Conservation (phyloP, 768 basidiomycete genomes). For the Tulasnella sp. region DNA sequence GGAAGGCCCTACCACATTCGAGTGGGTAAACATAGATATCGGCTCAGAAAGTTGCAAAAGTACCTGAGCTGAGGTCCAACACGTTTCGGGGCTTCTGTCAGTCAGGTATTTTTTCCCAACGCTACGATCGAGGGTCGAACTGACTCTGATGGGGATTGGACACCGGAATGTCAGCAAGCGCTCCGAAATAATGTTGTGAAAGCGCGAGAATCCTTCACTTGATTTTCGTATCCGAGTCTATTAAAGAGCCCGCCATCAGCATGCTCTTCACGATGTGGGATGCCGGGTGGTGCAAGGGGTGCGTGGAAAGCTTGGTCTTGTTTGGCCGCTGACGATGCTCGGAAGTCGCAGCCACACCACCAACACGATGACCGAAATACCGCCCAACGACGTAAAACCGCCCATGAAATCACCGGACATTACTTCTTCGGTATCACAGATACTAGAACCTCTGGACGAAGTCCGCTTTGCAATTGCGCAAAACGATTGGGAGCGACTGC, state of each 20-base stretch:
- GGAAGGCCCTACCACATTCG: conserved; percentile 57
- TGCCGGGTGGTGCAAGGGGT: neutral
- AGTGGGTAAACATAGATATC: neutral
- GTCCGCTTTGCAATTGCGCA: conserved; percentile 19
- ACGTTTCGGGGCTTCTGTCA: conserved; percentile 71
- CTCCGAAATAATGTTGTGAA: conserved; percentile 12
- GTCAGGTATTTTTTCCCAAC: conserved; percentile 66
- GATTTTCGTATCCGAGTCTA: conserved; percentile 44
- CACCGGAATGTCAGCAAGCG: neutral
- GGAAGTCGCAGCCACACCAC: neutral
- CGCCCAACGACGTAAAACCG: neutral
- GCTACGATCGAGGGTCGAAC: conserved; percentile 72
- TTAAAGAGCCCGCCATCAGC: conserved; percentile 5
- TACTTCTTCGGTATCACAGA: neutral
- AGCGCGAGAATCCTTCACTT: conserved; percentile 43
- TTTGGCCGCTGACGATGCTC: neutral
- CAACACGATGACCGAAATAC: neutral
- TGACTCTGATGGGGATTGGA: conserved; percentile 55
- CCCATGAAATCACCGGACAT: neutral
- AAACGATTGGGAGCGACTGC: conserved; percentile 48
- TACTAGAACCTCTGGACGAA: conserved; percentile 13
- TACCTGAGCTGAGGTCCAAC: conserved; percentile 82
- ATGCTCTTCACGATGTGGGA: neutral
- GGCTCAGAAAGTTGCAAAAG: neutral
- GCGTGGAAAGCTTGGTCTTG: conserved; percentile 1